These are phyloP conservation scores for Cyberlindnera mississippiensis DNA, from an alignment of 805 yeast genomes.

Conservation along the genomic window DNA sequence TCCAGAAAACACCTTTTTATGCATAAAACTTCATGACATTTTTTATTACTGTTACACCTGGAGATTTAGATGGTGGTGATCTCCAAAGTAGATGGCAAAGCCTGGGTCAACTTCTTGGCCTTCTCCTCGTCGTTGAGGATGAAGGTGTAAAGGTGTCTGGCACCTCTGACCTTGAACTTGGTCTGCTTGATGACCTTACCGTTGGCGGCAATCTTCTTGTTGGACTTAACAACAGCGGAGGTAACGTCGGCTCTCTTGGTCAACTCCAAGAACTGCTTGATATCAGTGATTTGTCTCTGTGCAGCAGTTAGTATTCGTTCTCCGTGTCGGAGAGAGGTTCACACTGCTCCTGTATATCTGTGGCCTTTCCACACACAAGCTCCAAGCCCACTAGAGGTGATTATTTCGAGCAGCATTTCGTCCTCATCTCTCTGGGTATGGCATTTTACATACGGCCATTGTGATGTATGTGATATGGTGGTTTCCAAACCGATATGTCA, in stretches of 20 bases:
- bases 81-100: constrained; percentile 91
- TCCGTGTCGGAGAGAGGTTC: constrained; percentile 3
- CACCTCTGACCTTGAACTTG: constrained; percentile 98
- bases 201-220: constrained; percentile 73
- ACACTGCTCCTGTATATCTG: background rate
- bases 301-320: constrained; percentile 11
- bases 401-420: background rate
- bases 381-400: background rate
- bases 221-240: constrained; percentile 91
- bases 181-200: constrained; percentile 89
- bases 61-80: constrained; percentile 45
- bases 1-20: background rate
- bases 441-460: constrained; percentile 13
- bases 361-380: too few relatives aligned
- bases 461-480: constrained; percentile 8
- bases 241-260: constrained; percentile 95
- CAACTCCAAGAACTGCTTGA: constrained; percentile 95
- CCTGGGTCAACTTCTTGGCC: constrained; percentile 96
- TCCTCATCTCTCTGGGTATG: too few relatives aligned
- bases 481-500: background rate
- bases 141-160: constrained; percentile 91
- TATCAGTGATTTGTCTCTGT: constrained; percentile 80
- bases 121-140: constrained; percentile 92
- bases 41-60: constrained; percentile 1
- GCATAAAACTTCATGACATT: constrained; percentile 5